Conservation (phyloP, 345 rosid genomes). For the Arabis alpina region DNA sequence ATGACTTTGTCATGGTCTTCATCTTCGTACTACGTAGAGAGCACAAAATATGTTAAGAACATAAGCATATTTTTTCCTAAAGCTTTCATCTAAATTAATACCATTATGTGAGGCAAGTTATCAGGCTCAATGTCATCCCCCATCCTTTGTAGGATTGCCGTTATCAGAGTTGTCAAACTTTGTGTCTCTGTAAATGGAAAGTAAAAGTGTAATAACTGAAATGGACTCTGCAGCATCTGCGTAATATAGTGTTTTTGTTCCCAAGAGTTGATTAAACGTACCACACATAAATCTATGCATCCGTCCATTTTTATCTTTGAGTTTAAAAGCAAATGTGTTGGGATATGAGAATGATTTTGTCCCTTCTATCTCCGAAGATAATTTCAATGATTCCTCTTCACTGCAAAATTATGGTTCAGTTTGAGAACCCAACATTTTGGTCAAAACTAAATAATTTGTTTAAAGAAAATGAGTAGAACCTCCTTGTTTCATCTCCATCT, state of each 20-base stretch:
- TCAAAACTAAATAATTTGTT: slow-evolving; percentile 28
- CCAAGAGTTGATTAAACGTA: slow-evolving; percentile 39
- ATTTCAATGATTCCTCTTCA: slow-evolving; percentile 71
- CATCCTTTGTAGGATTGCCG: slow-evolving; percentile 84
- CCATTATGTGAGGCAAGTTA: slow-evolving; percentile 87
- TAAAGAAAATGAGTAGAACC: slow-evolving; percentile 47
- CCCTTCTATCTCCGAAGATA: slow-evolving; percentile 76
- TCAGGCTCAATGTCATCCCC: slow-evolving; percentile 83
- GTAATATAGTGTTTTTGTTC: slow-evolving; percentile 2
- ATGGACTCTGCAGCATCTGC: not conserved
- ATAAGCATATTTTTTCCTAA: not conserved
- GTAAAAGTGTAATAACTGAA: slow-evolving; percentile 1
- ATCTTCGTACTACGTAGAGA: slow-evolving; percentile 75
- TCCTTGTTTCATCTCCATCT: slow-evolving; percentile 77
- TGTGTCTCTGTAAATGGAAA: slow-evolving; percentile 56
- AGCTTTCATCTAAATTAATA: slow-evolving; percentile 29
- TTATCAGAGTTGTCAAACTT: slow-evolving; percentile 73
- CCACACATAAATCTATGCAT: slow-evolving; percentile 96
- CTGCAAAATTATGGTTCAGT: slow-evolving; percentile 47
- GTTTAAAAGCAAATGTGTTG: slow-evolving; percentile 73
- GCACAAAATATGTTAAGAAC: slow-evolving; percentile 7
- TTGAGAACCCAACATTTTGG: not conserved
- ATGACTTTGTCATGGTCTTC: slow-evolving; percentile 92
- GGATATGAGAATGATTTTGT: slow-evolving; percentile 61
- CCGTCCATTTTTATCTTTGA: slow-evolving; percentile 78